Conservation (phyloP, 306 rosid genomes). For the Castanea mollissima region DNA sequence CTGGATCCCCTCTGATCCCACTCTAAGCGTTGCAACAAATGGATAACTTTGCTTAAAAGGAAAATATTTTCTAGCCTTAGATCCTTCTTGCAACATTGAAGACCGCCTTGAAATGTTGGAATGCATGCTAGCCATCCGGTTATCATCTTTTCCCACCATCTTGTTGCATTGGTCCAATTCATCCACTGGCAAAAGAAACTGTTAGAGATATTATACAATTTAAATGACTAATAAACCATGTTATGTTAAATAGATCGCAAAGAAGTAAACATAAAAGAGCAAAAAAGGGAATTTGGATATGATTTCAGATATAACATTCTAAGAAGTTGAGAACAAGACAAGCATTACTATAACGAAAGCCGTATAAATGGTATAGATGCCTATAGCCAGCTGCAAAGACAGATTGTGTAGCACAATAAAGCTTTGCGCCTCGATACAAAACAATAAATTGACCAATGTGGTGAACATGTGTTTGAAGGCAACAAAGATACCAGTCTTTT, state of each 20-base stretch:
- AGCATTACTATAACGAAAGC: constrained; percentile 3
- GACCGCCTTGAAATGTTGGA: constrained; percentile 3
- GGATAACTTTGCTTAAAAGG: constrained; percentile 95
- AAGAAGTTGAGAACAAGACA: constrained; percentile 11
- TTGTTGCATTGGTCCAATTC: constrained; percentile 95
- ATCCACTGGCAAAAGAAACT: constrained; percentile 68
- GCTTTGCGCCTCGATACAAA: constrained; percentile 1
- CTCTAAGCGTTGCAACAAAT: constrained; percentile 94
- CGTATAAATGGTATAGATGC: neutral
- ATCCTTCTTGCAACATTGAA: constrained; percentile 45
- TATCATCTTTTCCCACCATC: constrained; percentile 70
- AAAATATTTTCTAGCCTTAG: constrained; percentile 59
- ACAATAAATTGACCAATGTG: constrained; percentile 18
- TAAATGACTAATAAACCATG: neutral
- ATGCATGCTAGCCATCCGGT: constrained; percentile 5
- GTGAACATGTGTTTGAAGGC: neutral
- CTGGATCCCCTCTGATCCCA: constrained; percentile 96
- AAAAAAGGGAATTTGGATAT: neutral
- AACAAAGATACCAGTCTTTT: too few species aligned
- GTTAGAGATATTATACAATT: constrained; percentile 19
- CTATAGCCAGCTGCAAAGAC: neutral
- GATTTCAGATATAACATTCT: constrained; percentile 13
- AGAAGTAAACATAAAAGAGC: neutral
- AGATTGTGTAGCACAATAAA: constrained; percentile 3
- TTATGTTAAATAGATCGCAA: neutral